phyloP scores from a whole-genome alignment of 2,329 filamentous ascomycete species.

The Xylaria multiplex region DNA sequence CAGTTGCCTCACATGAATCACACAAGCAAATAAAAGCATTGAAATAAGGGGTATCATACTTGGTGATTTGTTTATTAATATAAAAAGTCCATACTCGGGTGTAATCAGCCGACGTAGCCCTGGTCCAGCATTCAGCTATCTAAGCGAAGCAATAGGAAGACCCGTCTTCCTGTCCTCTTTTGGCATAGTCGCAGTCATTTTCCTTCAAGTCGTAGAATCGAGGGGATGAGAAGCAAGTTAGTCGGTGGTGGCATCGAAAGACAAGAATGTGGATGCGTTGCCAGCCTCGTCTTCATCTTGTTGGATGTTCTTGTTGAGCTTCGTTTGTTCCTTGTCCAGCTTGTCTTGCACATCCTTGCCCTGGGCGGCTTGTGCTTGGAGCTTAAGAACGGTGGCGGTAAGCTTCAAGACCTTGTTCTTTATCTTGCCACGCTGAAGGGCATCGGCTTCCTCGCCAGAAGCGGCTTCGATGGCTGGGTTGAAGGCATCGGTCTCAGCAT shows the following conservation, averaged over 20 bases:
- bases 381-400: conserved; percentile 60
- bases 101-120: neutral
- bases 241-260: conserved; percentile 49
- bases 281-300: conserved; percentile 60
- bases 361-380: conserved; percentile 62
- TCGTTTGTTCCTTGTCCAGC: conserved; percentile 59
- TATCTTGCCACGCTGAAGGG: conserved; percentile 65
- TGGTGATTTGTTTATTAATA: conserved; percentile 11
- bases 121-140: conserved; percentile 1
- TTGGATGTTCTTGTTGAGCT: conserved; percentile 64
- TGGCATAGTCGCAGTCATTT: neutral
- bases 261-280: conserved; percentile 54
- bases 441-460: conserved; percentile 56
- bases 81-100: conserved; percentile 33
- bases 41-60: neutral
- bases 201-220: neutral
- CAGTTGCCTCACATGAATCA: neutral
- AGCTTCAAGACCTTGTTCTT: conserved; percentile 71
- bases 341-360: conserved; percentile 58
- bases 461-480: conserved; percentile 63
- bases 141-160: conserved; percentile 17
- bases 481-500: conserved; percentile 63
- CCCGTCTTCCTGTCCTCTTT: conserved; percentile 1
- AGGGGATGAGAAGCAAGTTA: conserved; percentile 23
- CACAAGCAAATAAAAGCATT: neutral